A percentile compares a stretch with the other conserved stretches of the same genome.
Evolutionary conservation across 768 basidiomycete genomes (phyloP).

Genomic region (Galerina sulciceps): DNA sequence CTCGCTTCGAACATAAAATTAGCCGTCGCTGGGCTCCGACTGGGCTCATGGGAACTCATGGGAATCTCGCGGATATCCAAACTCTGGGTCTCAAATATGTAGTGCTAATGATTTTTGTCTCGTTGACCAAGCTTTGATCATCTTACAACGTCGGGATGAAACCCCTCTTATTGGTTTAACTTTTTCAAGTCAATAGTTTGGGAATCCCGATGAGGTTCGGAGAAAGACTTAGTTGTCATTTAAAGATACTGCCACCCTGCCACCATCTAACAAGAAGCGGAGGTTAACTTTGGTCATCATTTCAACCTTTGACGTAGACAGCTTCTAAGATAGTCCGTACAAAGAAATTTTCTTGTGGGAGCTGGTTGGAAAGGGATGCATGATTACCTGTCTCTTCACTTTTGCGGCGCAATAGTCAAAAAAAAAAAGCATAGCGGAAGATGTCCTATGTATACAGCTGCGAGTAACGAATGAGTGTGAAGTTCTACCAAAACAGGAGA

Average conservation of each 20-base stretch:
- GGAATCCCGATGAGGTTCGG: too few species aligned
- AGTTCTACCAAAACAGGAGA: conserved; percentile 16
- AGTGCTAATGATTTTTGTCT: too few species aligned
- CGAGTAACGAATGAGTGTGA: conserved; percentile 20
- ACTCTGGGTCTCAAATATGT: too few species aligned
- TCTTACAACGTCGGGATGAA: too few species aligned
- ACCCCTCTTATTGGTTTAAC: too few species aligned
- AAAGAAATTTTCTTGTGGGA: conserved; percentile 16
- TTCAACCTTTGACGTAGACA: conserved; percentile 25
- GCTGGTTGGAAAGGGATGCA: not conserved
- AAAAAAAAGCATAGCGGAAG: conserved; percentile 15
- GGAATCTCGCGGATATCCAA: too few species aligned
- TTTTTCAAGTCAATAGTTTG: too few species aligned
- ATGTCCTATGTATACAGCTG: conserved; percentile 16
- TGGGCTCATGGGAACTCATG: not conserved
- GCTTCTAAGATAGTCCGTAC: conserved; percentile 11
- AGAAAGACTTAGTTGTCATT: not conserved
- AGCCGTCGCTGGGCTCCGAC: not conserved
- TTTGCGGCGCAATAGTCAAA: not conserved
- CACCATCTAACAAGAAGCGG: conserved; percentile 16
- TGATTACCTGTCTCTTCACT: too few species aligned
- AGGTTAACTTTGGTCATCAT: conserved; percentile 22
- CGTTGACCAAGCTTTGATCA: too few species aligned
- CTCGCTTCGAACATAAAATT: conserved; percentile 5
- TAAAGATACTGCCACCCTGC: conserved; percentile 3